Evolutionary conservation across 1,284 basidiomycete species (phyloP).

Genomic region (Chalciporus sp.): DNA sequence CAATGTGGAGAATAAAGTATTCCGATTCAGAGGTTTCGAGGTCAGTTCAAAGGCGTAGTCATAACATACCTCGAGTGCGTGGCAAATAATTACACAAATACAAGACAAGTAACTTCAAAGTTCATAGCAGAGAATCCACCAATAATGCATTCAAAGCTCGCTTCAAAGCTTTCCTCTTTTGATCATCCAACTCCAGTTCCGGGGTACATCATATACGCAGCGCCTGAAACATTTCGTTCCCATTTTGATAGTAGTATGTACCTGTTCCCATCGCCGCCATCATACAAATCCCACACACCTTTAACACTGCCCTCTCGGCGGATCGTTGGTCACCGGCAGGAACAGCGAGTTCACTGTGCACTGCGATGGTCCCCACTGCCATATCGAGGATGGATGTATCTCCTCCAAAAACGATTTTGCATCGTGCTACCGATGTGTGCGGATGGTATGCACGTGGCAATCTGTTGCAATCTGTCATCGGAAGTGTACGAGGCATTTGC

Average conservation of each 20-base stretch:
- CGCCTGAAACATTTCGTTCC: neutral
- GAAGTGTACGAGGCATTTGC: neutral
- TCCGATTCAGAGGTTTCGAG: neutral
- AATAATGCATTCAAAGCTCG: neutral
- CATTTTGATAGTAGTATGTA: neutral
- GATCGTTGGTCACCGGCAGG: constrained; percentile 9
- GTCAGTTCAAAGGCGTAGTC: too few relatives aligned
- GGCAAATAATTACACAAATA: neutral
- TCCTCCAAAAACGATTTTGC: neutral
- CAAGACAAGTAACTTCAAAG: neutral
- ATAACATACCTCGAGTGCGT: too few relatives aligned
- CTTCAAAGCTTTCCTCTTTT: neutral
- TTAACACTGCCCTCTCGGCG: constrained; percentile 3
- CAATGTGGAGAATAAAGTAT: neutral
- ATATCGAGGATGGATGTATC: neutral
- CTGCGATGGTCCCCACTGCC: neutral
- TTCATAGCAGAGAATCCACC: neutral
- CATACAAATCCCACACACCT: neutral
- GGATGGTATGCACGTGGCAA: constrained; percentile 4
- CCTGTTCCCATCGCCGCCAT: neutral
- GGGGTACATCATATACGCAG: neutral
- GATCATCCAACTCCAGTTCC: neutral
- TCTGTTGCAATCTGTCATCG: neutral
- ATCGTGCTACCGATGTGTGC: constrained; percentile 1
- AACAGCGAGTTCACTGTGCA: neutral